Conservation (phyloP, 2,329 filamentous ascomycete species). For the Colletotrichum sp. region DNA sequence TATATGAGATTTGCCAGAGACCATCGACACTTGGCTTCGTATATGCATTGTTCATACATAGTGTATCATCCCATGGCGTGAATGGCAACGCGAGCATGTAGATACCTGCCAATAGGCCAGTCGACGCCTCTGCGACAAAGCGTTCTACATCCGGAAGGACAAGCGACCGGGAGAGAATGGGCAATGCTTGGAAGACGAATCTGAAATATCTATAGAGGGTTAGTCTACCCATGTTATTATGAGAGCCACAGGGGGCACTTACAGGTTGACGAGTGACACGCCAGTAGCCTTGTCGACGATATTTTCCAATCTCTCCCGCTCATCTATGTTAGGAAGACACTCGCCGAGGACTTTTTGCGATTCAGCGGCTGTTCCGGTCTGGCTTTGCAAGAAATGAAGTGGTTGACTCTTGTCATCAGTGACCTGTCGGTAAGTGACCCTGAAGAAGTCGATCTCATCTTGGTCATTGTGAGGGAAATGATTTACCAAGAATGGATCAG, state of each 20-base stretch:
- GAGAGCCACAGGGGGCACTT: background rate
- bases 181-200: background rate
- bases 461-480: background rate
- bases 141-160: background rate
- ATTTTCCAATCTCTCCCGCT: background rate
- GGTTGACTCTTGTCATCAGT: background rate
- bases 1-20: background rate
- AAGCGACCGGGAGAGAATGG: background rate
- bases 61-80: background rate
- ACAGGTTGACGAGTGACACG: background rate
- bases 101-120: background rate
- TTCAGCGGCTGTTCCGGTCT: background rate
- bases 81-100: background rate
- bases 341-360: background rate
- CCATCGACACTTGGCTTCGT: background rate
- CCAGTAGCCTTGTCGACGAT: background rate
- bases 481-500: background rate
- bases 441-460: background rate
- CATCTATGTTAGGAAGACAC: background rate
- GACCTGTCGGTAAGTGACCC: background rate
- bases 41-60: background rate
- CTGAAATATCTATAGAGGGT: background rate
- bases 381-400: background rate
- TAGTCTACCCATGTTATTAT: background rate
- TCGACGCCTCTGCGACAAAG: background rate